Conservation (phyloP, 306 rosid species). For the Cucurbita argyrosperma region DNA sequence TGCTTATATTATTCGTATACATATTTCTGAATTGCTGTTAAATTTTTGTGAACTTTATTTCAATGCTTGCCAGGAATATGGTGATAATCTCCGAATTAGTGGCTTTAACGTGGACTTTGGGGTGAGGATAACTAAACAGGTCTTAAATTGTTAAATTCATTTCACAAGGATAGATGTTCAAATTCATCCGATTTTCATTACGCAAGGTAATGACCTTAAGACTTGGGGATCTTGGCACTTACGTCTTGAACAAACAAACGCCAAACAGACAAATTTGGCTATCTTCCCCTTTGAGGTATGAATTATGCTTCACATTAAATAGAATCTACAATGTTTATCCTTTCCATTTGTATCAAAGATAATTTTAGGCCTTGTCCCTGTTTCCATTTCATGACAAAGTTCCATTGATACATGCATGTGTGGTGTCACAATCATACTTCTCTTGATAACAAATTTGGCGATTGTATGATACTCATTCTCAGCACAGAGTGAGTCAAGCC, state of each 20-base stretch:
- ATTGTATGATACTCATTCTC: too few species aligned
- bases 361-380: background rate
- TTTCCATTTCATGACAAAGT: background rate
- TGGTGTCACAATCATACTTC: too few species aligned
- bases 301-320: background rate
- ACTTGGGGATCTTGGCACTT: slow-evolving; percentile 62
- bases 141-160: background rate
- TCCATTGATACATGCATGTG: too few species aligned
- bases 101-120: slow-evolving; percentile 87
- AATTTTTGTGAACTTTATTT: background rate
- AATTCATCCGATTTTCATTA: slow-evolving; percentile 9
- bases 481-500: too few species aligned
- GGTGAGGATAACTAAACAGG: slow-evolving; percentile 32
- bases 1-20: background rate
- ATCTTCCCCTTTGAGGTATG: slow-evolving; percentile 76
- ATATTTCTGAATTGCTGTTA: background rate
- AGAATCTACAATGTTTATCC: background rate
- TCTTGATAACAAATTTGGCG: too few species aligned
- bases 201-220: slow-evolving; percentile 60
- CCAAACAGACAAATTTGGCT: slow-evolving; percentile 87
- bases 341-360: background rate
- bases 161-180: background rate
- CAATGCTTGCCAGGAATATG: slow-evolving; percentile 48
- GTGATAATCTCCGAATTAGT: slow-evolving; percentile 55
- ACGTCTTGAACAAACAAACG: slow-evolving; percentile 76